Evolutionary conservation across 495 filamentous ascomycete species (phyloP), one percentile per base, ranked within the genome.

Genomic region (Hypoxylon fragiforme): DNA sequence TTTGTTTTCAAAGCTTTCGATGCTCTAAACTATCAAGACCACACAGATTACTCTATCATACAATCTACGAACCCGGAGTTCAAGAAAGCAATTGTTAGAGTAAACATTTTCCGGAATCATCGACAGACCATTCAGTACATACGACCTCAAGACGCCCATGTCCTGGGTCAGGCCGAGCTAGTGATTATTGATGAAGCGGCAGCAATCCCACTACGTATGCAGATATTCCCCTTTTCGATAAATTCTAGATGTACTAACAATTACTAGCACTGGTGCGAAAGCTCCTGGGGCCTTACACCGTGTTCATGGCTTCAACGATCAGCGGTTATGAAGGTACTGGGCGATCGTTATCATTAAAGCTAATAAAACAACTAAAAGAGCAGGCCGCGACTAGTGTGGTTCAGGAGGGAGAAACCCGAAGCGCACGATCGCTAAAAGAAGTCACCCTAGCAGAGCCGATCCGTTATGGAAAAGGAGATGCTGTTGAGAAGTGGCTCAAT

Each of bases 221-320:
- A 44, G 39, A 1, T 8, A 12, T 16, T 28, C 28, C 28, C 2
- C 30, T 32, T 15, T 5, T 4, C 2, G 8, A 15, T 14, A 5
- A 8, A 1, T 7, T 46, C 15, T 28, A 8, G 1, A 16, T 20
- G 6, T 11, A 13, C 57, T 60, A 54, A 60, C 16, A 22, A 4
- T 15, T 13, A 19, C 18, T 19, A 60, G 57, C 58, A 32, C 71
- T 97, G 35, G 94, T 97, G 9, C 81, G 86, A 55, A 97, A 96
- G 67, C 79, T 99, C 22, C 89, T 99, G 82, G 94, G 95, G 0
- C 94, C 92, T n/a, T 99, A 97, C 70, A 77, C 97, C 16, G 91
- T 97, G 2, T 99, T 99, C 75, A 99, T 99, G 95, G 91, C 95
- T 3, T 97, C 94, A 1, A 99, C 95, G 11, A 96, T 99, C 73